phyloP scores from a whole-genome alignment of 2,329 filamentous ascomycete genomes.

The Talaromyces sp. region DNA sequence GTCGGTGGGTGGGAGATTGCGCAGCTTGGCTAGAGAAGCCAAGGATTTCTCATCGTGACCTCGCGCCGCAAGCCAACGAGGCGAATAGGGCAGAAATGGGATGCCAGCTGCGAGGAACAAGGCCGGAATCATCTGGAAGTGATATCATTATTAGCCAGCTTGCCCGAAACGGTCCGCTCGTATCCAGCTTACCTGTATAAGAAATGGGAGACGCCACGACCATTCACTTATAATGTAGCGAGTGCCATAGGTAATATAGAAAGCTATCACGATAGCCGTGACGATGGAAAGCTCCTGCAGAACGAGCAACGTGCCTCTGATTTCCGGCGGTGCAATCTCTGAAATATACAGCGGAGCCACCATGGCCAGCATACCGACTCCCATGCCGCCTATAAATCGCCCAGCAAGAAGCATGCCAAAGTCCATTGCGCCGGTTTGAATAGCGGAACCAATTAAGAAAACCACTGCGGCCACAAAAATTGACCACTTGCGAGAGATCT shows the following conservation, averaged over 20 bases:
- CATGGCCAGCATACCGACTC: slow-evolving; percentile 20
- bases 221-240: slow-evolving; percentile 41
- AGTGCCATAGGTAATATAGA: slow-evolving; percentile 41
- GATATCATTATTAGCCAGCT: not conserved
- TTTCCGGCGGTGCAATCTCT: slow-evolving; percentile 43
- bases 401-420: slow-evolving; percentile 23
- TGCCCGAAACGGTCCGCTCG: too few species aligned
- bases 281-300: slow-evolving; percentile 40
- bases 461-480: slow-evolving; percentile 25
- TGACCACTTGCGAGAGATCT: slow-evolving; percentile 35
- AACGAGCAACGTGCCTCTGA: slow-evolving; percentile 36
- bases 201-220: slow-evolving; percentile 45
- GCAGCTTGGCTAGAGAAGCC: too few species aligned
- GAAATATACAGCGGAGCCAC: slow-evolving; percentile 44
- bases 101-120: not conserved
- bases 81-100: not conserved
- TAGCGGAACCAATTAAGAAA: slow-evolving; percentile 41
- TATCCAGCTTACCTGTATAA: slow-evolving; percentile 30
- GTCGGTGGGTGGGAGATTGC: too few species aligned
- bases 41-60: not conserved
- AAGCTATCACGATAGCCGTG: slow-evolving; percentile 36
- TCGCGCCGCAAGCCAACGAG: not conserved
- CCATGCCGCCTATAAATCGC: slow-evolving; percentile 7
- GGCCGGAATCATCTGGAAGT: not conserved
- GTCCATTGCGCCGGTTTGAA: slow-evolving; percentile 28